A percentile compares a stretch with the other conserved stretches of the same genome.
These are phyloP conservation scores for Gnomoniopsis smithogilvyi DNA, from an alignment of 2,329 filamentous ascomycete genomes.

Conservation along the genomic window DNA sequence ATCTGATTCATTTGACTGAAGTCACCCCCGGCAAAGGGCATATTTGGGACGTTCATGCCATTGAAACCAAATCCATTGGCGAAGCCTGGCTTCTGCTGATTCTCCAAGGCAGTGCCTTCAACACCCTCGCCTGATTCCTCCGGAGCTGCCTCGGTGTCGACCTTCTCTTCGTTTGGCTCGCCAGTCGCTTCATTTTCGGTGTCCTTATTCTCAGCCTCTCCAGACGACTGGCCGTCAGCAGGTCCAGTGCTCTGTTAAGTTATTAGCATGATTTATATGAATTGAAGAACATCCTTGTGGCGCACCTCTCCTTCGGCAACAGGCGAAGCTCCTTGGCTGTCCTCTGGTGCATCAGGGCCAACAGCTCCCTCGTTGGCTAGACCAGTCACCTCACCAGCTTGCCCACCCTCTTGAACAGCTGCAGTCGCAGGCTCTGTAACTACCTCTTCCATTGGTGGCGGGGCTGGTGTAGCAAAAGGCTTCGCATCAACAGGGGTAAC, in stretches of 20 bases:
- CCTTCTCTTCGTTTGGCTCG: slow-evolving; percentile 11
- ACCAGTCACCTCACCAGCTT: slow-evolving; percentile 1
- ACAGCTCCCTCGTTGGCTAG: slow-evolving; percentile 7
- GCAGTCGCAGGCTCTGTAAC: neutral
- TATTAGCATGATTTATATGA: neutral
- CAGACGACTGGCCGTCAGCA: slow-evolving; percentile 3
- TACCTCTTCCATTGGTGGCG: slow-evolving; percentile 10
- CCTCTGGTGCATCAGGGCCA: neutral
- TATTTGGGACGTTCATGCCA: slow-evolving; percentile 47
- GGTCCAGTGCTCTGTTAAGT: neutral
- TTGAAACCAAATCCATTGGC: slow-evolving; percentile 31
- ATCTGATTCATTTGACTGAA: slow-evolving; percentile 61
- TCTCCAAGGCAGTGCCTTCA: slow-evolving; percentile 29
- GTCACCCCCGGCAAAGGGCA: slow-evolving; percentile 62
- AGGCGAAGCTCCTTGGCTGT: slow-evolving; percentile 5
- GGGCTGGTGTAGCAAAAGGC: slow-evolving; percentile 27
- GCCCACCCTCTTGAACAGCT: neutral
- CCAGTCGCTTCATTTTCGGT: slow-evolving; percentile 4
- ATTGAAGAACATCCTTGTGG: no score
- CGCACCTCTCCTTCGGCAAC: slow-evolving; percentile 16
- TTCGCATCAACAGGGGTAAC: slow-evolving; percentile 39
- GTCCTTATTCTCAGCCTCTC: slow-evolving; percentile 17
- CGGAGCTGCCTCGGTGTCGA: slow-evolving; percentile 22
- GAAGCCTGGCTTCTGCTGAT: slow-evolving; percentile 25
- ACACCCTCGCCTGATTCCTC: slow-evolving; percentile 27